Percentiles rank a stretch among this genome's conserved stretches.
These are phyloP conservation scores for Aaosphaeria pasadenensis DNA, from an alignment of 2,329 filamentous ascomycete genomes.

Conservation along the genomic window DNA sequence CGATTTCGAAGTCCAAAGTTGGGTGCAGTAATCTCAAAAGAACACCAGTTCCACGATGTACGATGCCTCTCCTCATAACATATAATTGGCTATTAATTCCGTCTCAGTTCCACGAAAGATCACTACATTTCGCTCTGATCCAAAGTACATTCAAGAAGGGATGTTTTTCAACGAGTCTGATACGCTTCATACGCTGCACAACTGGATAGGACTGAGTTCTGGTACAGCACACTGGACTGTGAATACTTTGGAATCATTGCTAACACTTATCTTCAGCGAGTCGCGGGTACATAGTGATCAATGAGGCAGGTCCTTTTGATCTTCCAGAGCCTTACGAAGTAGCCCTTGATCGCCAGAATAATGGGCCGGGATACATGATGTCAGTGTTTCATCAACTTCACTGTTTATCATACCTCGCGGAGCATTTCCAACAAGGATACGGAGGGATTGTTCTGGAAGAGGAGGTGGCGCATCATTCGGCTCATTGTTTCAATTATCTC, in stretches of 20 bases:
- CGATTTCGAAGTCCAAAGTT: slow-evolving; percentile 6
- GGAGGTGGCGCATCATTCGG: slow-evolving; percentile 19
- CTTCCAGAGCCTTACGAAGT: slow-evolving; percentile 17
- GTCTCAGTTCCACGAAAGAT: slow-evolving; percentile 15
- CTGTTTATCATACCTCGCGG: slow-evolving; percentile 20
- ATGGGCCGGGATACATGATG: slow-evolving; percentile 20
- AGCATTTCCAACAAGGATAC: slow-evolving; percentile 20
- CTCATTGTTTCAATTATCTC: slow-evolving; percentile 26
- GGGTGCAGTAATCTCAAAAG: slow-evolving; percentile 6
- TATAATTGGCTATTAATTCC: background rate
- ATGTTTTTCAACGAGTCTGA: slow-evolving; percentile 21
- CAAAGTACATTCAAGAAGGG: slow-evolving; percentile 13
- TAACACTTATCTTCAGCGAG: slow-evolving; percentile 5
- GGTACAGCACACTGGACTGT: slow-evolving; percentile 1
- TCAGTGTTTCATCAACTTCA: slow-evolving; percentile 24
- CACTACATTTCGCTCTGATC: slow-evolving; percentile 17
- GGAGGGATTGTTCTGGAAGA: slow-evolving; percentile 10
- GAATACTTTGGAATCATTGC: too few relatives aligned
- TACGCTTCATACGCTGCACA: slow-evolving; percentile 18
- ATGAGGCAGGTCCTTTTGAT: slow-evolving; percentile 7
- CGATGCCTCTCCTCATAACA: background rate
- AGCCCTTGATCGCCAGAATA: slow-evolving; percentile 12
- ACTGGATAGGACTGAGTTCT: slow-evolving; percentile 19
- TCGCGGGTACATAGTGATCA: slow-evolving; percentile 15
- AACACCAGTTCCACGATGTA: slow-evolving; percentile 17